Evolutionary conservation across 2,329 filamentous ascomycete genomes (phyloP).

Genomic region (Penicillium sp.): DNA sequence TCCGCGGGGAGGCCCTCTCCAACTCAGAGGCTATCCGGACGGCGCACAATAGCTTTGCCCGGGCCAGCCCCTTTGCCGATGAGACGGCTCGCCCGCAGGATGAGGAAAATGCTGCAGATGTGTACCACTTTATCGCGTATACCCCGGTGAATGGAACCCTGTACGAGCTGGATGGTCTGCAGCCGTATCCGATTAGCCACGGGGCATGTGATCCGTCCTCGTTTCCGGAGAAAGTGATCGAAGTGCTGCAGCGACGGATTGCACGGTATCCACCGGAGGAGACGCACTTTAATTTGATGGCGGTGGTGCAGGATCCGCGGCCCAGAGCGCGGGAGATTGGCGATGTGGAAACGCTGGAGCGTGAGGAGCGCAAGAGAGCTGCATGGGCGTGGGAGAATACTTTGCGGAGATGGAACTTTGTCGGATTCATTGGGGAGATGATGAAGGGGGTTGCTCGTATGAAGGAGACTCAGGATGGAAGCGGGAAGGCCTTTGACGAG

Average conservation of each 20-base stretch:
- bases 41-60: conserved; percentile 86
- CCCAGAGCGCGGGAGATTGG: conserved; percentile 72
- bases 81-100: conserved; percentile 70
- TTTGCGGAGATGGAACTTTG: conserved; percentile 86
- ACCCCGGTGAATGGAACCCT: conserved; percentile 70
- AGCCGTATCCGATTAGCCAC: conserved; percentile 86
- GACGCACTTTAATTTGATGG: conserved; percentile 93
- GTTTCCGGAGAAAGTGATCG: conserved; percentile 75
- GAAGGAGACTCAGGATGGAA: conserved; percentile 63
- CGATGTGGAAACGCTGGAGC: conserved; percentile 68
- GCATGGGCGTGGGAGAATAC: conserved; percentile 96
- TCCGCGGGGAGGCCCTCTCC: conserved; percentile 64
- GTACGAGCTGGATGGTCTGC: conserved; percentile 92
- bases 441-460: conserved; percentile 74
- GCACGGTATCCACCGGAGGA: conserved; percentile 77
- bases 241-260: conserved; percentile 80
- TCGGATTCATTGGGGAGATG: conserved; percentile 87
- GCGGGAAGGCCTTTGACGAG: conserved; percentile 58
- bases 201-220: conserved; percentile 63
- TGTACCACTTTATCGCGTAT: conserved; percentile 97
- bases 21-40: conserved; percentile 66
- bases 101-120: conserved; percentile 65
- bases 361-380: conserved; percentile 75
- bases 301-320: conserved; percentile 80
- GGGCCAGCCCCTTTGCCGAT: conserved; percentile 83